Evolutionary conservation across 2,329 filamentous ascomycete genomes (phyloP), one percentile per base, ranked within the genome.

Genomic region (Neonectria magnoliae): DNA sequence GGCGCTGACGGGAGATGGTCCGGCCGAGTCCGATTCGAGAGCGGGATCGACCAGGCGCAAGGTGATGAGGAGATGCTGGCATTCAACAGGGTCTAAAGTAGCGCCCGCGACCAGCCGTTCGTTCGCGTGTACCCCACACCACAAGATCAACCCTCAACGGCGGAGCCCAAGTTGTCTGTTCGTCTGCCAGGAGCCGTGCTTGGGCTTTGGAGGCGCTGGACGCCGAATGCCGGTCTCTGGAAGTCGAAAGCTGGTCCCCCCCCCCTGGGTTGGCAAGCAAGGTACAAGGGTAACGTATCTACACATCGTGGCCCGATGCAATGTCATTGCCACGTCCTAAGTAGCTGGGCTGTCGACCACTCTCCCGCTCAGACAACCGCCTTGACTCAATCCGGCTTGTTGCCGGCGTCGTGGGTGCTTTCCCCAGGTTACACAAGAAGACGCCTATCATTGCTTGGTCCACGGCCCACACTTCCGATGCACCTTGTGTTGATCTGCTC

Each of bases 361-460:
- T 50, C 45, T n/a, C 36, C 27, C 50, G 27, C 22, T 44, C 25
- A 36, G 47, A 20, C 36, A 52, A 6, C 36, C 18, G 20, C 27
- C 38, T 57, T 45, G 45, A 27, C 47, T 50, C 31, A 20, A 57
- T 62, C 20, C 31, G 11, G 53, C 53, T 9, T 29, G 44, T 54
- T 20, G 25, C 29, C 31, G 42, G 57, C 33, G 31, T 16, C 9
- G 42, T 27, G 10, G 20, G 29, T 31, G 29, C 48, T 16, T 16
- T 44, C 38, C 38, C 27, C 45, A 50, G 33, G 60, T 63, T 63
- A 59, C 56, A 63, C 61, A 54, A 59, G 11, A 50, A n/a, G 18
- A 50, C 38, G 25, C 18, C 27, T 27, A 29, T 31, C 27, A 50
- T 50, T 38, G 8, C 51, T 22, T 56, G 52, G 58, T 51, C 22